Base-by-base conservation (phyloP, 1,284 basidiomycete species). In the Golubevia sp. region DNA sequence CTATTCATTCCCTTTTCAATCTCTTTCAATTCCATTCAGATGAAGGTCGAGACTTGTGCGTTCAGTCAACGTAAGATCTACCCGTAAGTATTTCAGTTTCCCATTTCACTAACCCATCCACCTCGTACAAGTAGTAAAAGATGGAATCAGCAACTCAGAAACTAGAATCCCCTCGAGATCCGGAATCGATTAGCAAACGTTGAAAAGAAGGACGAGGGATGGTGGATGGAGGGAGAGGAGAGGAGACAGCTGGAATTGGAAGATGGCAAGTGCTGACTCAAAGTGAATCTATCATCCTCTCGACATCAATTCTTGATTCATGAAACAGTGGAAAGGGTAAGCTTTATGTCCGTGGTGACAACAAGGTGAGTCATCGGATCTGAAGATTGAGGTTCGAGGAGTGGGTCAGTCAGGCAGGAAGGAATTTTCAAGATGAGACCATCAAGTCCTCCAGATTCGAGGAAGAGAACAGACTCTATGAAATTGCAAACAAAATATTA, bases 31-130 rank as follows among this genome's bases (percentile, higher is more conserved):
- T 52, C 50, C 21, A 52, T 23, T 52, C 25, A 73, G 73, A 83
- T 83, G 80, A 83, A 83, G 80, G 77, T 83, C 76, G 80, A 83
- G 66, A 78, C 75, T 62, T 79, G 76, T 73, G 74, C 80, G 52
- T 83, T 83, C 79, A 80, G 77, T 58, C 76, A 77, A 58, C 66
- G 72, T 67, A 83, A 79, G 79, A 80, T 83, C 71, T 82, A 82
- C 77, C 79, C 78, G 76, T 77, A 76, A 72, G 76, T 77, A 51
- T 25, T 49, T 38, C 18, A n/a, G 24, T 20, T 48, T 49, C 15
- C 13, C 24, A n/a, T 5, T 2, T 52, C 55, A 24, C 62, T 55
- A 18, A 18, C 18, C 48, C 48, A 49, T 18, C 48, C 48, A 49
- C n/a, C 48, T 49, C 48, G 48, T n/a, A 49, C 23, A 52, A 23